Evolutionary conservation across 1,284 basidiomycete species (phyloP).

Genomic region (Leccinum fallax): DNA sequence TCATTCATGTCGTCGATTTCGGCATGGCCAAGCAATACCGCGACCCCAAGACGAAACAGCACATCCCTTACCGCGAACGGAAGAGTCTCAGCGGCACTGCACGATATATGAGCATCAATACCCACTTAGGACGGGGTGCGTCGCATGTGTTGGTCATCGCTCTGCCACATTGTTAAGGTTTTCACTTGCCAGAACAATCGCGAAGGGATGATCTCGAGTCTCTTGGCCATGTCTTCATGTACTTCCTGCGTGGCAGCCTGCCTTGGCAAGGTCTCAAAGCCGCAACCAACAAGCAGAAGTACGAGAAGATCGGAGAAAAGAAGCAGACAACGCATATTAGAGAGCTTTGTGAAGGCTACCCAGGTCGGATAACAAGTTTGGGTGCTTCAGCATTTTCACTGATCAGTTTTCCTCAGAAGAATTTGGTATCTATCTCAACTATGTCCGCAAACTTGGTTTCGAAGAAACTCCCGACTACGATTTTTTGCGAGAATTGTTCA

Average conservation of each 20-base stretch:
- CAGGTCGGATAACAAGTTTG: conserved; percentile 60
- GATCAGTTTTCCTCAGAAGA: conserved; percentile 72
- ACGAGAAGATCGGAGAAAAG: conserved; percentile 98
- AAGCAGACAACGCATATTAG: conserved; percentile 94
- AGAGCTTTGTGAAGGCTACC: conserved; percentile 95
- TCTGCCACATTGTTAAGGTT: conserved; percentile 3
- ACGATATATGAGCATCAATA: conserved; percentile 99
- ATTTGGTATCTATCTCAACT: conserved; percentile 96
- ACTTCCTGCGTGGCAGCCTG: conserved; percentile 90
- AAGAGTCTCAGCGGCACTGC: conserved; percentile 98
- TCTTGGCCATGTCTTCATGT: conserved; percentile 98
- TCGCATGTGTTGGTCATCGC: not conserved
- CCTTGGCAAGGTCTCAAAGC: conserved; percentile 97
- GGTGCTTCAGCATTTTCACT: conserved; percentile 89
- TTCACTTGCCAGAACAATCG: conserved; percentile 57
- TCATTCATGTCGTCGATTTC: conserved; percentile 94
- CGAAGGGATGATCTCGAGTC: conserved; percentile 94
- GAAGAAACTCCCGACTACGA: conserved; percentile 98
- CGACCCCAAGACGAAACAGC: conserved; percentile 96
- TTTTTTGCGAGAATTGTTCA: conserved; percentile 93
- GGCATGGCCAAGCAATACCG: conserved; percentile 99
- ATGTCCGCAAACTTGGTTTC: conserved; percentile 93
- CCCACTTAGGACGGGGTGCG: conserved; percentile 83
- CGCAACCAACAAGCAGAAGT: conserved; percentile 99
- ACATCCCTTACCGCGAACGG: conserved; percentile 98